A percentile compares a stretch with the other conserved stretches of the same genome.
phyloP scores from a whole-genome alignment of 305 asterid genomes.

The Rubia balearica region DNA sequence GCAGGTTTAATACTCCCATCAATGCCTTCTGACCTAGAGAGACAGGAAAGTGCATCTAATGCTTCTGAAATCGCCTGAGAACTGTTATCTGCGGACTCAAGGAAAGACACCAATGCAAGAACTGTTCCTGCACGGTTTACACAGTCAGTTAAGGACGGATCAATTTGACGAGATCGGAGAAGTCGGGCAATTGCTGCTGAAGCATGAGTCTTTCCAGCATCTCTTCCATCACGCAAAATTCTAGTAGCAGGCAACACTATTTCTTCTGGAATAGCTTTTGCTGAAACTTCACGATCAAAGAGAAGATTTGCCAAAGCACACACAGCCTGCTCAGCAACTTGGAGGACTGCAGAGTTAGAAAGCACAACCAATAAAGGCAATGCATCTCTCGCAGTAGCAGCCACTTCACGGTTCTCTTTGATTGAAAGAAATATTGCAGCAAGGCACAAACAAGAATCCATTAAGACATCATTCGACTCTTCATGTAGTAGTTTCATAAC shows the following conservation, averaged over 20 bases:
- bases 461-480: constrained; percentile 64
- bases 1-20: constrained; percentile 69
- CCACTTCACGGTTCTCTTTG: constrained; percentile 79
- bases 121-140: constrained; percentile 85
- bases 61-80: constrained; percentile 77
- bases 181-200: constrained; percentile 94
- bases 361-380: constrained; percentile 62
- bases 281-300: constrained; percentile 76
- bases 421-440: constrained; percentile 89
- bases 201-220: constrained; percentile 69
- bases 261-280: constrained; percentile 68
- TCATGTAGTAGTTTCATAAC: constrained; percentile 57
- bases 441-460: constrained; percentile 72
- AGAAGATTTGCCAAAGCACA: constrained; percentile 96
- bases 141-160: constrained; percentile 56
- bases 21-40: constrained; percentile 57
- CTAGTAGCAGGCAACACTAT: constrained; percentile 76
- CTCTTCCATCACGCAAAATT: constrained; percentile 76
- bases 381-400: constrained; percentile 68
- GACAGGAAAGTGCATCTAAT: constrained; percentile 75
- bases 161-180: constrained; percentile 63
- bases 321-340: constrained; percentile 90
- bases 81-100: constrained; percentile 62
- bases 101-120: constrained; percentile 83
- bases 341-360: constrained; percentile 63